Evolutionary conservation across 2,329 filamentous ascomycete genomes (phyloP).

Genomic region (Hortaea werneckii): DNA sequence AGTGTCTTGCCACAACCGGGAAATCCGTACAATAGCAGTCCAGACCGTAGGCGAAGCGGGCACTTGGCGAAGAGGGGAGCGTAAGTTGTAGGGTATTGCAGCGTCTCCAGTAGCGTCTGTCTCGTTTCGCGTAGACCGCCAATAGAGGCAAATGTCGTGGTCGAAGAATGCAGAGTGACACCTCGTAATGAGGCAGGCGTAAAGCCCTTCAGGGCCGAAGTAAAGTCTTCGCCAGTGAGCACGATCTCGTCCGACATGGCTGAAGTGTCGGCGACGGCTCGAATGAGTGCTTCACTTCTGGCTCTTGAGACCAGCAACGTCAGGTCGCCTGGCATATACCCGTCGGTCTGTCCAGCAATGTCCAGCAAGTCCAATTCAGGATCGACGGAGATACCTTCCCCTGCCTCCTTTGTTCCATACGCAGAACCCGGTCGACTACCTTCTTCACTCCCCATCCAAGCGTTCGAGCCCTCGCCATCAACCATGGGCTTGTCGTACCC

Average conservation of each 20-base stretch:
- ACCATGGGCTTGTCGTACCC: conserved; percentile 2
- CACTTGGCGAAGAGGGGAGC: conserved; percentile 96
- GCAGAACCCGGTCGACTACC: conserved; percentile 32
- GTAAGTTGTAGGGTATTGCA: conserved; percentile 96
- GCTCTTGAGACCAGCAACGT: conserved; percentile 76
- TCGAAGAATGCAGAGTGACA: conserved; percentile 85
- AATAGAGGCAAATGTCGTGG: conserved; percentile 84
- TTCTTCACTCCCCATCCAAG: conserved; percentile 67
- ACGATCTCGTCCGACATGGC: conserved; percentile 44
- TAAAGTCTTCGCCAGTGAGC: conserved; percentile 67
- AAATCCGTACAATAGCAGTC: conserved; percentile 85
- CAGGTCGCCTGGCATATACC: conserved; percentile 95
- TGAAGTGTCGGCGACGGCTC: conserved; percentile 48
- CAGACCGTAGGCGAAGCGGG: conserved; percentile 85
- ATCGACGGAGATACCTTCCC: conserved; percentile 62
- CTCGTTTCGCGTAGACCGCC: conserved; percentile 80
- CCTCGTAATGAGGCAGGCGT: conserved; percentile 91
- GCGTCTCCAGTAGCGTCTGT: conserved; percentile 82
- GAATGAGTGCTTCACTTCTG: conserved; percentile 84
- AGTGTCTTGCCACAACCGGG: conserved; percentile 96
- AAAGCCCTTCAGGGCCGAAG: conserved; percentile 77
- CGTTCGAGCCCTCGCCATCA: conserved; percentile 14
- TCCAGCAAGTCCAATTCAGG: conserved; percentile 80
- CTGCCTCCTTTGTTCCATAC: conserved; percentile 26
- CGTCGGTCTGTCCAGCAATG: conserved; percentile 85